phyloP scores from a whole-genome alignment of 108 stramenopile species.

The Mayamaea pseudoterrestris region DNA sequence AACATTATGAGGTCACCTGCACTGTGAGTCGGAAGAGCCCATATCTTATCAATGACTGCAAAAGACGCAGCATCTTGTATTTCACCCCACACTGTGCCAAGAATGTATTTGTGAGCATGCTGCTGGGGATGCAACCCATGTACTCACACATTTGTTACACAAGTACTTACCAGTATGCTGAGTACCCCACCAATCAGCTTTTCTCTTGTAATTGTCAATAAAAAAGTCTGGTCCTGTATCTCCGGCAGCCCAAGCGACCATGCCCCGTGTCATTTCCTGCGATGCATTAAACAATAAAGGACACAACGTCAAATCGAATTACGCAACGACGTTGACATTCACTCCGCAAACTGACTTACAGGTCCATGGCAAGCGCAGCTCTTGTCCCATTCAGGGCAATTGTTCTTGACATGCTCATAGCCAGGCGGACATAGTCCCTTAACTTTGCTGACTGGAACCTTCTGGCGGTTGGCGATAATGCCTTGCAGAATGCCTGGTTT shows the following conservation, averaged over 20 bases:
- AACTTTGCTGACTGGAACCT: constrained; percentile 10
- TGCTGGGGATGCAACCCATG: too few relatives aligned
- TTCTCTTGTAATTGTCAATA: constrained; percentile 37
- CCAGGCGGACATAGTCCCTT: constrained; percentile 42
- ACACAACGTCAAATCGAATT: too few relatives aligned
- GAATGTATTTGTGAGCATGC: too few relatives aligned
- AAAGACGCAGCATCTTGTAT: constrained; percentile 37
- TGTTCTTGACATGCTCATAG: constrained; percentile 7
- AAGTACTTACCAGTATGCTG: too few relatives aligned
- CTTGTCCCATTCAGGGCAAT: constrained; percentile 54
- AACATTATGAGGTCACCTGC: constrained; percentile 16
- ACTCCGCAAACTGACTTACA: too few relatives aligned
- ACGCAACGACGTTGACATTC: too few relatives aligned
- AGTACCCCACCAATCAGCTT: constrained; percentile 61
- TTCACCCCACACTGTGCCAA: constrained; percentile 45
- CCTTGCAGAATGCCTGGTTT: constrained; percentile 57
- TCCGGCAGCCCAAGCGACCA: constrained; percentile 74
- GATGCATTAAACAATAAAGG: constrained; percentile 8
- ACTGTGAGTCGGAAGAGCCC: constrained; percentile 22
- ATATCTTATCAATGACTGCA: constrained; percentile 30
- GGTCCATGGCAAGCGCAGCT: constrained; percentile 65
- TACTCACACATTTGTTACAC: too few relatives aligned
- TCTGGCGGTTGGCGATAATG: constrained; percentile 18
- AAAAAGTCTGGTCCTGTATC: constrained; percentile 58
- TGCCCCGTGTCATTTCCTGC: constrained; percentile 70